Evolutionary conservation across 2,329 filamentous ascomycete genomes (phyloP).

Genomic region (Aureobasidium sp.): DNA sequence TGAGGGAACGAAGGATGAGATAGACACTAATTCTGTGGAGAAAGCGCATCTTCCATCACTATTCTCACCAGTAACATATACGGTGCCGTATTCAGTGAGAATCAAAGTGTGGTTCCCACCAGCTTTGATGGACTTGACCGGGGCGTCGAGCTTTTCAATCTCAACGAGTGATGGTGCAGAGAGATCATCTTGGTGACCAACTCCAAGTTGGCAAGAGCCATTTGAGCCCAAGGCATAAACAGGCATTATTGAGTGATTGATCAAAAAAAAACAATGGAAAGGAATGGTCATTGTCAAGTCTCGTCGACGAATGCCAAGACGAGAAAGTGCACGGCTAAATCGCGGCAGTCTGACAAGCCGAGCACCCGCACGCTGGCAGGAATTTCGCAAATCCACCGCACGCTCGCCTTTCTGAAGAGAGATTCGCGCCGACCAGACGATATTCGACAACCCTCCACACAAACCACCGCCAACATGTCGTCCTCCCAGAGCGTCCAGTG

Average conservation of each 20-base stretch:
- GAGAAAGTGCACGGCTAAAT: slow-evolving; percentile 19
- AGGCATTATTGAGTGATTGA: slow-evolving; percentile 6
- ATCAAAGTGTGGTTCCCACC: slow-evolving; percentile 87
- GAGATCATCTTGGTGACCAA: slow-evolving; percentile 38
- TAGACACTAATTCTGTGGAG: background rate
- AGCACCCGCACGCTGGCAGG: slow-evolving; percentile 8
- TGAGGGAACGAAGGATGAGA: background rate
- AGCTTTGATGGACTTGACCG: slow-evolving; percentile 40
- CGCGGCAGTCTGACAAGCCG: slow-evolving; percentile 14
- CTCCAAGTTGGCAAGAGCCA: slow-evolving; percentile 45
- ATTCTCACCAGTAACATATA: slow-evolving; percentile 62
- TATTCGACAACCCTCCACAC: slow-evolving; percentile 18
- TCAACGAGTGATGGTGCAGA: slow-evolving; percentile 25
- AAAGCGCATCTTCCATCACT: slow-evolving; percentile 39
- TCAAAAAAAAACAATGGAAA: background rate
- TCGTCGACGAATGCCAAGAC: background rate
- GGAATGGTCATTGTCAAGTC: background rate
- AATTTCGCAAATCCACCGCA: background rate
- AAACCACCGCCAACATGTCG: slow-evolving; percentile 49
- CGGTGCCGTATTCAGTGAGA: slow-evolving; percentile 50
- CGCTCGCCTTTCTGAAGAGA: no score
- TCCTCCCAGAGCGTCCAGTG: slow-evolving; percentile 65
- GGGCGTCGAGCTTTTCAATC: background rate
- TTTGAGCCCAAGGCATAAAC: slow-evolving; percentile 48
- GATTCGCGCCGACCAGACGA: background rate